These are phyloP conservation scores for Vachellia pachyceras DNA, from an alignment of 306 rosid species.

Conservation along the genomic window DNA sequence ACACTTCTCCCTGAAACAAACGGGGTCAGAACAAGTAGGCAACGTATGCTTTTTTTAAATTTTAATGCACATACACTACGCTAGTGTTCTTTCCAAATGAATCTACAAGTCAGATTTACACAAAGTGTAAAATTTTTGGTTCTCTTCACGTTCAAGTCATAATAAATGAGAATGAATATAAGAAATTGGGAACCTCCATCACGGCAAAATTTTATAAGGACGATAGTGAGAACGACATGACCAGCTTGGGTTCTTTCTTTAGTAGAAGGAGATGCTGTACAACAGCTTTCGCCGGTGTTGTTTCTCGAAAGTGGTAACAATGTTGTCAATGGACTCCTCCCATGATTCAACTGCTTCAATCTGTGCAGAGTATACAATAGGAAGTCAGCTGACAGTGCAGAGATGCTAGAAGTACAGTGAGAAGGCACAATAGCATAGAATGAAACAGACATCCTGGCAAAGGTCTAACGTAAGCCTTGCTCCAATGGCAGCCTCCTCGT, in stretches of 20 bases:
- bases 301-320: slow-evolving; percentile 72
- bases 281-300: slow-evolving; percentile 75
- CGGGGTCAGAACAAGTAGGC: slow-evolving; percentile 10
- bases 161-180: background rate
- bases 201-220: background rate
- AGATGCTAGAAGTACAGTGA: background rate
- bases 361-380: slow-evolving; percentile 40
- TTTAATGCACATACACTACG: slow-evolving; percentile 18
- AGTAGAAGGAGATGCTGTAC: slow-evolving; percentile 84
- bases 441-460: slow-evolving; percentile 73
- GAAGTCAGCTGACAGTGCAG: slow-evolving; percentile 8
- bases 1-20: background rate
- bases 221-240: background rate
- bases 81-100: slow-evolving; percentile 13
- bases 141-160: slow-evolving; percentile 6
- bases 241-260: slow-evolving; percentile 21
- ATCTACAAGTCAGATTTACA: slow-evolving; percentile 24
- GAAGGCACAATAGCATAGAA: background rate
- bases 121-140: background rate
- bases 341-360: slow-evolving; percentile 80
- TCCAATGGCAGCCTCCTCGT: slow-evolving; percentile 92
- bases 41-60: background rate
- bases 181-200: background rate
- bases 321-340: slow-evolving; percentile 91
- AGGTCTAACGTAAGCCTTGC: slow-evolving; percentile 80